Evolutionary conservation across 495 filamentous ascomycete genomes (phyloP).

Genomic region (Collariella sp.): DNA sequence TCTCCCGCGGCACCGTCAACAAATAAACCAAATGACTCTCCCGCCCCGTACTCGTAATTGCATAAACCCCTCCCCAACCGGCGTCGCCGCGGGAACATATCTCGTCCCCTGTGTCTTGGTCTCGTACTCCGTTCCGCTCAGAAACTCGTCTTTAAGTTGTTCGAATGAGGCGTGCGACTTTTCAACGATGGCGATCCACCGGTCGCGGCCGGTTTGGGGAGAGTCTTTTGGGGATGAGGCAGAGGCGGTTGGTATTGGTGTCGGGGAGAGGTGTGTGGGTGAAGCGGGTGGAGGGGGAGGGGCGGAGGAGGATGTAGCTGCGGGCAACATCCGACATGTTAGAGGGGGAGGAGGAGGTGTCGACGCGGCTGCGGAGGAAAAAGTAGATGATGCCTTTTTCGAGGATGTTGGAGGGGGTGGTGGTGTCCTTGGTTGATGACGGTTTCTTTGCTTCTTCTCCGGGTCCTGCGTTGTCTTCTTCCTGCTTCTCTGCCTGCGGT

Average conservation of each 20-base stretch:
- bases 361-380: conserved; percentile 74
- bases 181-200: conserved; percentile 80
- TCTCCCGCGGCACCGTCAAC: conserved; percentile 62
- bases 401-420: conserved; percentile 58
- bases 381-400: conserved; percentile 96
- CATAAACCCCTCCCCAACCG: conserved; percentile 80
- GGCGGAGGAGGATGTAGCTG: conserved; percentile 75
- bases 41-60: conserved; percentile 61
- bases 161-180: conserved; percentile 58
- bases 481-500: background rate
- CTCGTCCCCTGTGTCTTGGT: conserved; percentile 70
- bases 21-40: conserved; percentile 75
- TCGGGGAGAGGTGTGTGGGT: no score
- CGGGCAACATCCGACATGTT: conserved; percentile 63
- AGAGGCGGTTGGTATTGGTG: conserved; percentile 56
- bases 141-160: conserved; percentile 63
- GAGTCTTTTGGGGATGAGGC: conserved; percentile 80
- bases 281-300: conserved; percentile 55
- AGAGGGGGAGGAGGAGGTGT: conserved; percentile 63
- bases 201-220: conserved; percentile 60
- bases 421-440: conserved; percentile 1
- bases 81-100: conserved; percentile 60
- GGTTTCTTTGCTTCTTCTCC: background rate
- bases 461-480: background rate
- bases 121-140: conserved; percentile 57